phyloP scores from a whole-genome alignment of 2,329 filamentous ascomycete genomes.

The Elsinoe batatas region DNA sequence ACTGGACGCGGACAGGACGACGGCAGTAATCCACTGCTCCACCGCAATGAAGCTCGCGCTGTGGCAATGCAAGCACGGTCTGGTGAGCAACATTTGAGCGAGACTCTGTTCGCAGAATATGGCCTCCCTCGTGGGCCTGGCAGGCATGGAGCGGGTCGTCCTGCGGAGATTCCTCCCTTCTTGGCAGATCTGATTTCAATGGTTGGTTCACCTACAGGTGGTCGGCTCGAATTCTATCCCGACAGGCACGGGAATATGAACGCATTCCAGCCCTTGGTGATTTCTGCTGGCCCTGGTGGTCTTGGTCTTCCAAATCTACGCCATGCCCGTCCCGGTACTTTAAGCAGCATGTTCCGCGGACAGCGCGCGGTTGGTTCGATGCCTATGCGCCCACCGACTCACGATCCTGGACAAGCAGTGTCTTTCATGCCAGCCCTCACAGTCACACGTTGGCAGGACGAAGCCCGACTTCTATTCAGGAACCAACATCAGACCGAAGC shows the following conservation, averaged over 20 bases:
- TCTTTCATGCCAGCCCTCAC: slow-evolving; percentile 66
- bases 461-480: slow-evolving; percentile 78
- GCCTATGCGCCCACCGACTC: slow-evolving; percentile 29
- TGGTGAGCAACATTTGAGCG: slow-evolving; percentile 5
- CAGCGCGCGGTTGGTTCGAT: slow-evolving; percentile 31
- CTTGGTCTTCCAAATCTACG: not conserved
- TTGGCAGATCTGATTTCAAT: slow-evolving; percentile 16
- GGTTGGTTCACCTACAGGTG: slow-evolving; percentile 14
- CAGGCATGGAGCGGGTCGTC: not conserved
- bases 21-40: slow-evolving; percentile 76
- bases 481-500: slow-evolving; percentile 57
- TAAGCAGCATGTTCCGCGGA: slow-evolving; percentile 32
- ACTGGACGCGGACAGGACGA: slow-evolving; percentile 55
- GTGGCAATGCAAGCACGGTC: slow-evolving; percentile 11
- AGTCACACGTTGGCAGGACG: slow-evolving; percentile 73
- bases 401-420: slow-evolving; percentile 63
- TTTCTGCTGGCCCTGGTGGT: slow-evolving; percentile 11
- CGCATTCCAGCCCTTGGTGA: slow-evolving; percentile 13
- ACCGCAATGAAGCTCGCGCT: slow-evolving; percentile 28
- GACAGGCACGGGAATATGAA: not conserved
- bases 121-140: not conserved
- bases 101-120: slow-evolving; percentile 7
- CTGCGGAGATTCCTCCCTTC: slow-evolving; percentile 9
- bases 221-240: slow-evolving; percentile 3
- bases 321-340: not conserved